A percentile compares a stretch with the other conserved stretches of the same genome.
Conservation (phyloP, 140 eudicot genomes). For the Oenanthe javanica region DNA sequence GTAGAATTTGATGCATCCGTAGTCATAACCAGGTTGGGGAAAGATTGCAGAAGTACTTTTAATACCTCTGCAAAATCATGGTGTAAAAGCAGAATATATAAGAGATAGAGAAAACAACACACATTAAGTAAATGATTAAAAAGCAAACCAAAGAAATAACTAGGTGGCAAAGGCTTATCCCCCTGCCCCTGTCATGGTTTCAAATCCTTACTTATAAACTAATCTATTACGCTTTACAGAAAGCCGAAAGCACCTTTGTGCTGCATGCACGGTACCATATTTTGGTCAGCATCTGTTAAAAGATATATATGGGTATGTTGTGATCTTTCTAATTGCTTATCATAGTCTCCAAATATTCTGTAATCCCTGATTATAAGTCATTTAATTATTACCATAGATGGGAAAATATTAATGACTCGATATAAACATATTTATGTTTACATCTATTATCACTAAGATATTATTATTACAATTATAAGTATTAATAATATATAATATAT, state of each 20-base stretch:
- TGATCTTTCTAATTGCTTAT: too few relatives aligned
- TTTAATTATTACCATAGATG: too few relatives aligned
- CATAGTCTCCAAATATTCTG: too few relatives aligned
- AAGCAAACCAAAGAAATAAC: not conserved
- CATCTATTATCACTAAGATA: too few relatives aligned
- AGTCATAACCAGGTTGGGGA: conserved; percentile 91
- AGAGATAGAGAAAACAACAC: not conserved
- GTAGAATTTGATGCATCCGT: conserved; percentile 88
- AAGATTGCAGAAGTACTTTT: conserved; percentile 52
- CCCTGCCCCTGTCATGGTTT: not conserved
- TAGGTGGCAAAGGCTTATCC: not conserved
- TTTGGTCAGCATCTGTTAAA: not conserved
- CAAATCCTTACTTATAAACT: not conserved
- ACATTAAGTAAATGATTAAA: not conserved
- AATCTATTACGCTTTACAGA: not conserved
- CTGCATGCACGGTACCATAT: not conserved
- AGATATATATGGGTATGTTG: not conserved
- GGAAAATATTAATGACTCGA: too few relatives aligned
- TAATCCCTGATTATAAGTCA: too few relatives aligned
- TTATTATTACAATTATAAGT: too few relatives aligned
- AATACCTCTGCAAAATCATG: conserved; percentile 53
- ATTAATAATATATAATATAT: too few relatives aligned
- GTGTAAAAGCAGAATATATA: not conserved
- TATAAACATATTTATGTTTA: too few relatives aligned
- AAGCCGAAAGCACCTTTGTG: not conserved